Evolutionary conservation across 2,329 filamentous ascomycete species (phyloP), one percentile per base, ranked within the genome.

Genomic region (Cercospora nicotianae): DNA sequence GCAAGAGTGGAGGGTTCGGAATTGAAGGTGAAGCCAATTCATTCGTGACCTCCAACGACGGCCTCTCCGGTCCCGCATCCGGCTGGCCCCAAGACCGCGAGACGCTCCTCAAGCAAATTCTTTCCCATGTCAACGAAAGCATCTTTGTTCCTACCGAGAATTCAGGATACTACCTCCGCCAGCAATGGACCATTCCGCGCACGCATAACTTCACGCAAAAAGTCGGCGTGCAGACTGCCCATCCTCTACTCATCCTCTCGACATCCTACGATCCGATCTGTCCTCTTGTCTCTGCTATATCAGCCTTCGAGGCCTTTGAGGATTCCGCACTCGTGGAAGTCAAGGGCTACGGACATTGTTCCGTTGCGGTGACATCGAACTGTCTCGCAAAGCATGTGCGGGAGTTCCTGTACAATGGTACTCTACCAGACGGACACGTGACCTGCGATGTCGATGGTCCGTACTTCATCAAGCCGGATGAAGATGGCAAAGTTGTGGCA

Each of bases 251-350:
- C 7, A 65, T 73, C 3, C 64, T 72, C 5, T 72, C 70, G 0
- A 73, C 70, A 3, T 68, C 71, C 9, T 73, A 70, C 31, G 71
- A 73, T 20, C 71, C 71, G 1, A 71, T 73, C 51, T 73, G 70
- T 61, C 71, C 71, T 23, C 59, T 73, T 5, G 36, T 72, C 23
- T 72, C 71, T 12, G 71, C 71, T 18, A 66, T 67, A 64, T 30
- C 68, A 13, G 70, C 71, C 1, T 61, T 66, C 23, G 53, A 60
- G 9, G 68, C 69, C 6, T 72, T 73, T 30, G 51, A 67, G 4
- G 68, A 63, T 16, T 72, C 71, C 3, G 62, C 62, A 20, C 60
- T 73, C 23, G 66, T 73, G 4, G 71, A 72, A 48, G 70, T 73
- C 26, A 31, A 69, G 33, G 71, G 70, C 3, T 73, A 73, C 45